Conservation (phyloP, 169 alveolate species). For the Plasmodium berghei region DNA sequence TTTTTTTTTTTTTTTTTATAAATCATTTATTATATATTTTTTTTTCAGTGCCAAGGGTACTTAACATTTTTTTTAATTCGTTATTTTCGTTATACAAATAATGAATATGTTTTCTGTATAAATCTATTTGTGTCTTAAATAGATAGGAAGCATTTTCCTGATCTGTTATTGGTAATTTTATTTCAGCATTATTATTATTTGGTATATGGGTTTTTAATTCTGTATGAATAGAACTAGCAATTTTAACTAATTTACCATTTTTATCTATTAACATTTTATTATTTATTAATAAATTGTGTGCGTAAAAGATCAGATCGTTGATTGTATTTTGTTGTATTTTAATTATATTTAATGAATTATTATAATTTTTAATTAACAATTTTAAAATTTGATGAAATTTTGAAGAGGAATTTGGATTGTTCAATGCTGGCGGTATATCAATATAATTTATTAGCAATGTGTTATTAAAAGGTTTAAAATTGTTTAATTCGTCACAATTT, state of each 20-base stretch:
- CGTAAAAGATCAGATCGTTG: constrained; percentile 35
- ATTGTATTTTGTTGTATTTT: constrained; percentile 55
- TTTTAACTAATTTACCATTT: constrained; percentile 33
- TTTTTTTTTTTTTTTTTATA: constrained; percentile 5
- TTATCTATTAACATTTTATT: constrained; percentile 48
- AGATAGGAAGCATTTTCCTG: constrained; percentile 19
- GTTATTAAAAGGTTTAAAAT: constrained; percentile 23
- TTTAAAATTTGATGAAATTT: constrained; percentile 22
- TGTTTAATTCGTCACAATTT: constrained; percentile 27
- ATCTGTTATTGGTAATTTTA: constrained; percentile 19
- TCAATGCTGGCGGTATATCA: constrained; percentile 17
- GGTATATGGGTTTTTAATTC: constrained; percentile 7
- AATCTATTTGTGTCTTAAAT: constrained; percentile 47
- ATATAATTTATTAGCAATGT: constrained; percentile 24
- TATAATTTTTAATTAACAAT: constrained; percentile 42
- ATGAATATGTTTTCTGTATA: constrained; percentile 65
- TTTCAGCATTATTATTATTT: background rate
- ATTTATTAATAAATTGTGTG: constrained; percentile 55
- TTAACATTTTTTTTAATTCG: constrained; percentile 32
- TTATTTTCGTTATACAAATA: constrained; percentile 59
- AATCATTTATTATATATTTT: background rate
- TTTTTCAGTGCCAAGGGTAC: constrained; percentile 1
- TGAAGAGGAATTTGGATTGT: background rate
- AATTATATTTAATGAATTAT: constrained; percentile 52
- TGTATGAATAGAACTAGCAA: constrained; percentile 1